Evolutionary conservation across 148 eudicot genomes (phyloP), one percentile per base, ranked within the genome.

Genomic region (Persicaria tinctoria): DNA sequence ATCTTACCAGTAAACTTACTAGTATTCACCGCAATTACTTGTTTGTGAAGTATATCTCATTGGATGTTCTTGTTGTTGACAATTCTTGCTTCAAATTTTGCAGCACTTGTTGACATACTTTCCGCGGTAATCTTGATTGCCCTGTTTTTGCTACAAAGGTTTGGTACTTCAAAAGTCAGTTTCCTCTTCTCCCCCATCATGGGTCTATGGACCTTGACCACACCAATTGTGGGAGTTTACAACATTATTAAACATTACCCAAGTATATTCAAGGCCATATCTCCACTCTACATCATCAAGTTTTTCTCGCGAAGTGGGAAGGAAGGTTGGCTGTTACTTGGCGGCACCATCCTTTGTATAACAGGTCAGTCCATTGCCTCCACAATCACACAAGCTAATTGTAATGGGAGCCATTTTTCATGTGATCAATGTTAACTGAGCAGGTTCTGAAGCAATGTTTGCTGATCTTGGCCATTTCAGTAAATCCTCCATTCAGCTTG

Each of bases 381-480:
- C 73, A 56, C 50, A 13, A 16, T 70, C 5, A 45, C 27, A 45
- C 51, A 45, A 45, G 23, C 27, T 45, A 70, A n/a, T 14, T 55
- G 18, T 55, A 14, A 55, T 55, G 17, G n/a, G 59, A 59, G 62
- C 62, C 62, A 56, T 6, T 56, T 8, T 63, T 57, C 11, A 66
- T 51, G 46, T 49, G 56, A 45, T n/a, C 1, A 18, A 46, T 54
- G 46, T 46, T 32, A 9, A 32, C 64, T 57, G 55, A 79, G 77
- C 86, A 88, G 92, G 92, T 80, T 75, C 92, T n/a, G 92, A 88
- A 85, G 92, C 92, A 73, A 54, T 88, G 78, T 88, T 88, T 83
- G 92, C 92, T 66, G 92, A 88, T 80, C 85, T 88, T 70, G 92
- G 92, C 76, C 92, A 88, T 80, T 88, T 88, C 69, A 80, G 81